Conservation (phyloP, 257 asterid genomes). For the Coffea eugenioides region DNA sequence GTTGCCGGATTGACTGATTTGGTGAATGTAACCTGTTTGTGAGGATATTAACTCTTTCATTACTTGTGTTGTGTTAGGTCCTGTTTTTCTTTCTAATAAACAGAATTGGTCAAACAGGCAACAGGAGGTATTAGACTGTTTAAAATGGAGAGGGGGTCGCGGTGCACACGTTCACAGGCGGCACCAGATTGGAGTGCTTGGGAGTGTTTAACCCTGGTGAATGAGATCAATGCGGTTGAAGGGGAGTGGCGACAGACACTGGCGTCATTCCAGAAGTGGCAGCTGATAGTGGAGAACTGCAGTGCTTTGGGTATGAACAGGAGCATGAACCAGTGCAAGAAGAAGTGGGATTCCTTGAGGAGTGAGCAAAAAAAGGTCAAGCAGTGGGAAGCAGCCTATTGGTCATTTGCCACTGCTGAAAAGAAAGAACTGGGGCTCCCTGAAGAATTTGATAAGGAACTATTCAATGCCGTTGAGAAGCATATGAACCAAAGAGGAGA, state of each 20-base stretch:
- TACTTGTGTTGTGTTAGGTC: neutral
- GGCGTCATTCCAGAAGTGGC: constrained; percentile 94
- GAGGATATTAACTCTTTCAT: neutral
- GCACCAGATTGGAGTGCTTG: constrained; percentile 80
- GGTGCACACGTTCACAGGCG: constrained; percentile 78
- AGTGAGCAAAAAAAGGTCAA: constrained; percentile 43
- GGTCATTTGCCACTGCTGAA: constrained; percentile 27
- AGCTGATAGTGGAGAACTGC: constrained; percentile 84
- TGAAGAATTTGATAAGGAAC: constrained; percentile 36
- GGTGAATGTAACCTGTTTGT: neutral
- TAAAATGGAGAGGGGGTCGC: constrained; percentile 54
- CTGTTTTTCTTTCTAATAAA: neutral
- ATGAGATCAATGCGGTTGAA: constrained; percentile 74
- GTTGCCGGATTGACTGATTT: neutral
- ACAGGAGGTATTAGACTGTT: neutral
- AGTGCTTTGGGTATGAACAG: constrained; percentile 59
- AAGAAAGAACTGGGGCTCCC: constrained; percentile 33
- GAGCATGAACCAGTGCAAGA: constrained; percentile 79
- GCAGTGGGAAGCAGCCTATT: constrained; percentile 28
- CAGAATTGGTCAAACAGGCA: neutral
- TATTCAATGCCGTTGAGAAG: constrained; percentile 50
- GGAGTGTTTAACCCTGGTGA: constrained; percentile 60
- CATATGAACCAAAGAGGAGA: constrained; percentile 37
- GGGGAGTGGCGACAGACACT: constrained; percentile 70
- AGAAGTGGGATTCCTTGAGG: constrained; percentile 61